Conservation (phyloP, 768 basidiomycete genomes). For the Candolleomyces aberdarensis region DNA sequence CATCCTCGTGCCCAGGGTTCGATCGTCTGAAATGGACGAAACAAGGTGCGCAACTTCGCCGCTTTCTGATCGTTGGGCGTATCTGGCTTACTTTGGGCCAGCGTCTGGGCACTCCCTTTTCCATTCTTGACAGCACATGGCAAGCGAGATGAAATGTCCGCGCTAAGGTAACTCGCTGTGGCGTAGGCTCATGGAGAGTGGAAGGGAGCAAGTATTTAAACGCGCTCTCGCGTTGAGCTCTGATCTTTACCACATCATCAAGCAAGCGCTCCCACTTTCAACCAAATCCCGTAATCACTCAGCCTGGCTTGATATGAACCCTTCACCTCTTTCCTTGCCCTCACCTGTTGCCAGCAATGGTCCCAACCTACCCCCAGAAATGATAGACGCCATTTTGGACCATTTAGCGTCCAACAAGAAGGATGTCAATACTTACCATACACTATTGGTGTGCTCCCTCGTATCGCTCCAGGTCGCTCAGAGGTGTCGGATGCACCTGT, state of each 20-base stretch:
- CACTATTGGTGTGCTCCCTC: background rate
- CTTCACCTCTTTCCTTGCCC: background rate
- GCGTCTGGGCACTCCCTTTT: background rate
- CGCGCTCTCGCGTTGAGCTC: background rate
- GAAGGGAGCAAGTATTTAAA: background rate
- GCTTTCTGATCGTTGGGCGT: background rate
- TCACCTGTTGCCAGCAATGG: background rate
- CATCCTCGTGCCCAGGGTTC: slow-evolving; percentile 2
- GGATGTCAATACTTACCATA: background rate
- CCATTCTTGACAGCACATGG: background rate
- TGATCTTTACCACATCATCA: too few species aligned
- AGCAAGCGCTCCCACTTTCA: too few species aligned
- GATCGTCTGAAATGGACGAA: background rate
- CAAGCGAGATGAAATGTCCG: background rate
- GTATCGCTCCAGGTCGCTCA: background rate
- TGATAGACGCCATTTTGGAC: background rate
- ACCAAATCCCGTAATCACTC: too few species aligned
- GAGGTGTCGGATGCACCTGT: slow-evolving; percentile 3
- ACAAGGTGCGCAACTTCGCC: background rate
- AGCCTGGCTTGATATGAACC: too few species aligned
- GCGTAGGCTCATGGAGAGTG: background rate
- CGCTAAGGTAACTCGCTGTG: background rate
- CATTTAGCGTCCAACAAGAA: background rate
- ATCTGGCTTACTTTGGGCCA: background rate
- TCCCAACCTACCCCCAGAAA: background rate